Evolutionary conservation across 1,284 basidiomycete genomes (phyloP).

Genomic region (Marasmius sp.): DNA sequence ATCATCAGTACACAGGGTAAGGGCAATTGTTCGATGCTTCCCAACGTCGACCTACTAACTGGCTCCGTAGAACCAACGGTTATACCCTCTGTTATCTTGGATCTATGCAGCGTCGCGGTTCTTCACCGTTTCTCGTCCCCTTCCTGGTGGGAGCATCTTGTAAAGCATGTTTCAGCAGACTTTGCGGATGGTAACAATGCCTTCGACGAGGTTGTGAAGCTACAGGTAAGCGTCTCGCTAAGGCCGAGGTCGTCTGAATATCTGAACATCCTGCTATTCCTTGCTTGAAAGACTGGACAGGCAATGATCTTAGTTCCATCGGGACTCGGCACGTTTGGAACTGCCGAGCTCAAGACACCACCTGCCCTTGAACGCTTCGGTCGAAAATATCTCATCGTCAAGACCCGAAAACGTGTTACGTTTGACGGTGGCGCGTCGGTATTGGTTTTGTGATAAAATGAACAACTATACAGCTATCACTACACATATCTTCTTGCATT

Average conservation of each 20-base stretch:
- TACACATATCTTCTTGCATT: too few species aligned
- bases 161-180: slow-evolving; percentile 65
- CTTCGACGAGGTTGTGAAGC: slow-evolving; percentile 63
- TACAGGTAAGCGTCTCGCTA: slow-evolving; percentile 46
- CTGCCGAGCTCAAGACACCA: not conserved
- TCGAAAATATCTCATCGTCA: slow-evolving; percentile 54
- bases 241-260: not conserved
- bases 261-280: slow-evolving; percentile 3
- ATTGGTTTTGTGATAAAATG: slow-evolving; percentile 36
- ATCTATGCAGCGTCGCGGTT: slow-evolving; percentile 64
- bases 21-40: not conserved
- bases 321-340: slow-evolving; percentile 43
- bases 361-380: slow-evolving; percentile 39
- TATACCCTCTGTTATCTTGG: slow-evolving; percentile 64
- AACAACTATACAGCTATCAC: not conserved
- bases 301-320: slow-evolving; percentile 65
- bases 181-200: slow-evolving; percentile 50
- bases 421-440: slow-evolving; percentile 64
- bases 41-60: not conserved
- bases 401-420: slow-evolving; percentile 60
- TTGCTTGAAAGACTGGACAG: slow-evolving; percentile 58
- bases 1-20: slow-evolving; percentile 73
- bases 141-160: slow-evolving; percentile 69
- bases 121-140: slow-evolving; percentile 74
- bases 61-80: slow-evolving; percentile 63